These are phyloP conservation scores for Pleurotus djamor DNA, from an alignment of 768 basidiomycete species.

Conservation along the genomic window DNA sequence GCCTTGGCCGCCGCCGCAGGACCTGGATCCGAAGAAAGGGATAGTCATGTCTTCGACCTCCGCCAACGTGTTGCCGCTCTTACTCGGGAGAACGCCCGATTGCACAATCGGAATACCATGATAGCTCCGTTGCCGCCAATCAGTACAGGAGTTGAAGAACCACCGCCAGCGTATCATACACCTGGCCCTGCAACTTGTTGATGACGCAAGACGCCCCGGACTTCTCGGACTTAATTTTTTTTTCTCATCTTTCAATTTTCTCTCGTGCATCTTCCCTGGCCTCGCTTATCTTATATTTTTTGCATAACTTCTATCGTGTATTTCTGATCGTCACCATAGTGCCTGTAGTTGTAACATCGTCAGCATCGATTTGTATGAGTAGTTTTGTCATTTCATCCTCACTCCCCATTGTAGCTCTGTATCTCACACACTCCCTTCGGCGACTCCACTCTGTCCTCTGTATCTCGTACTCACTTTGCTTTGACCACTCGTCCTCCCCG, in stretches of 20 bases:
- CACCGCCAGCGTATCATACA: slow-evolving; percentile 6
- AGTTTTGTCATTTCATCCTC: not conserved
- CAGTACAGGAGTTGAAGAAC: slow-evolving; percentile 3
- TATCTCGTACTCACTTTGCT: not conserved
- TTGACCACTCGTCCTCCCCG: not conserved
- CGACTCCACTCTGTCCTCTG: not conserved
- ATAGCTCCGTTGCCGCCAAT: not conserved
- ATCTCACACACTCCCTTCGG: not conserved
- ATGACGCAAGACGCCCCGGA: not conserved
- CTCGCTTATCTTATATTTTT: no score
- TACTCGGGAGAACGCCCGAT: slow-evolving; percentile 1
- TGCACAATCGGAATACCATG: slow-evolving; percentile 4
- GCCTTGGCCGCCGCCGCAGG: not conserved
- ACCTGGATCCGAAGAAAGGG: not conserved
- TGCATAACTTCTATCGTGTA: not conserved
- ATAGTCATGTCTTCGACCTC: not conserved
- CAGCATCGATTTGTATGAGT: not conserved
- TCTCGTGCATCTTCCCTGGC: not conserved
- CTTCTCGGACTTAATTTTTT: not conserved
- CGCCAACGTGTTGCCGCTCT: not conserved
- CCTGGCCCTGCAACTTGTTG: slow-evolving; percentile 5
- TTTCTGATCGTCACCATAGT: not conserved
- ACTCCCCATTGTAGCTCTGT: not conserved
- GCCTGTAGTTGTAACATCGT: not conserved
- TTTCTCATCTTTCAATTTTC: not conserved